Evolutionary conservation across 2,329 filamentous ascomycete genomes (phyloP), one percentile per base, ranked within the genome.

Genomic region (Lachnellula cervina): DNA sequence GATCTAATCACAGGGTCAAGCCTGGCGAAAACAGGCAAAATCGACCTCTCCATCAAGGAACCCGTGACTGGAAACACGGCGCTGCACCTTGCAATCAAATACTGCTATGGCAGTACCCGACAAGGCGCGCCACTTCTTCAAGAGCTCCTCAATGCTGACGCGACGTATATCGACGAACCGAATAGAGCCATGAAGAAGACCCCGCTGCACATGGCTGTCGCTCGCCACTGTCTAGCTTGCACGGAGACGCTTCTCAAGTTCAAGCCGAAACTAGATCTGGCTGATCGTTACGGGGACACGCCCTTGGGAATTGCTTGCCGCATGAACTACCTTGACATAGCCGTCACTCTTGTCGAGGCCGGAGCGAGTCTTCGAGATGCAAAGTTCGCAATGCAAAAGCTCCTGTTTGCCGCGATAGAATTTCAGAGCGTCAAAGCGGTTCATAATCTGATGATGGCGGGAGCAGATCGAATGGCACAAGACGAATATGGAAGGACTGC

Each of bases 201-300:
- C 5, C 60, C 62, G 19, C 47, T 62, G 4, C 60, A 64, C 37
- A 37, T 60, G 17, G 59, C 61, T 11, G 57, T 56, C 3, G 19
- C 55, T 16, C 25, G 14, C 4, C 47, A 50, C 2, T 50, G 55
- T 43, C 17, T 51, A 1, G 35, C 59, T 25, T 54, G 54, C 6
- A 55, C 51, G 8, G 45, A 57, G 17, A 45, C 58, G 11, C 54
- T 64, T 7, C 38, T 63, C 4, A 50, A 52, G 19, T 40, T 53
- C 17, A 45, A 56, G 5, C 48, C 56, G 1, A 49, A 55, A n/a
- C 46, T 58, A 40, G 48, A 62, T 19, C 49, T 54, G 38, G 7
- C 47, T 11, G 54, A 60, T 34, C n/a, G 37, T 1, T 60, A 54
- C 17, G 52, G 56, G 4, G n/a, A 21, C 28, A 62, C 58, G 8